Evolutionary conservation across 2,329 filamentous ascomycete genomes (phyloP), one percentile per base, ranked within the genome.

Genomic region (Aspergillus sp.): DNA sequence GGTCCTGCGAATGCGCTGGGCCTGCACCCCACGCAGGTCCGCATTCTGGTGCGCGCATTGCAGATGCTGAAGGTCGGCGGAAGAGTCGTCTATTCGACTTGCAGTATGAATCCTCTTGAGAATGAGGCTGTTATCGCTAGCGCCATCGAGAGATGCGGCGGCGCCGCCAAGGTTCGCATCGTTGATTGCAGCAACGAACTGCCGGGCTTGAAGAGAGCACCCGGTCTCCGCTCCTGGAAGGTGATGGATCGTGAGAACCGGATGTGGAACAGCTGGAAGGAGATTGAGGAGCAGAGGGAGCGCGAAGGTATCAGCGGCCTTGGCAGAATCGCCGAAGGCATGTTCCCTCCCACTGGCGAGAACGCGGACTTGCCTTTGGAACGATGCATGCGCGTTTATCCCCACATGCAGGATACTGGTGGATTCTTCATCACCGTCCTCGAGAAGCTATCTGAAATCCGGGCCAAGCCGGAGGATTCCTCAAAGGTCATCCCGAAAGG

Each of bases 71-170:
- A 96, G 78, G 88, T 90, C 51, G 93, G 94, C 38, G 94, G 94
- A 47, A 85, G 92, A 57, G 89, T 97, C 24, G 93, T 99, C 48
- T 99, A 97, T 76, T 97, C 93, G 3, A 99, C 94, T 17, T 99
- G 94, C 80, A 96, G 91, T 72, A 90, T 99, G 89, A 99, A 99
- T 74, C 94, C 94, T 0, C 85, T 97, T 24, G 94, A 99, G 77
- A 96, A 99, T 66, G 94, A 99, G 74, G 87, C 94, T 6, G 91
- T 97, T 14, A 79, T 99, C 54, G 85, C 89, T 1, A 87, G 88
- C 22, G 94, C 94, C 10, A 92, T 99, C 62, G 88, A 91, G 62
- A 83, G 92, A 51, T 97, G 92, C 65, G 94, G 94, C 56, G 94
- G 94, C 3, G 74, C 83, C 3, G 79, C 82, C 13, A 94, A 92